Evolutionary conservation across 371 early-diverging fungal genomes (phyloP), one percentile per base, ranked within the genome.

Genomic region (Mucor mucedo): DNA sequence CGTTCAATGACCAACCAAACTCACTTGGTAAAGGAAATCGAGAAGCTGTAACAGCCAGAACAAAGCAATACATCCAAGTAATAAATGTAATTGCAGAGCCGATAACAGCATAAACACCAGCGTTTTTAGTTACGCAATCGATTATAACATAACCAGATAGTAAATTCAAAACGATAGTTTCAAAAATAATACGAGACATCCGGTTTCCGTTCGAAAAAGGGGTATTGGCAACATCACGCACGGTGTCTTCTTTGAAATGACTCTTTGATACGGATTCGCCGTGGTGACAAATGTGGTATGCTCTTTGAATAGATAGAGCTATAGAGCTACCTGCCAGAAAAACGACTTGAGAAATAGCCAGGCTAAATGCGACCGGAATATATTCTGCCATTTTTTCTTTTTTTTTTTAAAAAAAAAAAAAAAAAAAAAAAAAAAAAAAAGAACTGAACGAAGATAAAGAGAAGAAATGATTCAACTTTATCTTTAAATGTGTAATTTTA

Each of bases 1-100:
- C 58, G 41, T 80, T 77, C 29, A 73, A 40, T 16, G 56, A 50
- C 73, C 73, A 73, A 29, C 70, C 73, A 56, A 61, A 55, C 5
- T 41, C 9, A 41, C 58, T 61, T 6, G 73, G 71, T 9, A 73
- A 14, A 1, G 42, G 54, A 28, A 67, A 55, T 33, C 58, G 30
- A 1, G n/a, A 42, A 28, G 65, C 63, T 8, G 67, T 54, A 16
- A 67, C 9, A 3, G 62, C 45, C 30, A 73, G 58, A 33, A 67
- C 62, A 41, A 61, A n/a, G 28, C 61, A 45, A 42, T 73, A 73
- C 5, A 66, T 3, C 70, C 70, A 73, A n/a, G 61, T 28, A 29
- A 56, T 33, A 3, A 68, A 47, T 2, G 41, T 32, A 14, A 41
- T 29, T 5, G 47, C 41, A 52, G 14, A 55, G 13, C 49, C 47